Conservation (phyloP, 2,329 filamentous ascomycete species). For the Colletotrichum sp. region DNA sequence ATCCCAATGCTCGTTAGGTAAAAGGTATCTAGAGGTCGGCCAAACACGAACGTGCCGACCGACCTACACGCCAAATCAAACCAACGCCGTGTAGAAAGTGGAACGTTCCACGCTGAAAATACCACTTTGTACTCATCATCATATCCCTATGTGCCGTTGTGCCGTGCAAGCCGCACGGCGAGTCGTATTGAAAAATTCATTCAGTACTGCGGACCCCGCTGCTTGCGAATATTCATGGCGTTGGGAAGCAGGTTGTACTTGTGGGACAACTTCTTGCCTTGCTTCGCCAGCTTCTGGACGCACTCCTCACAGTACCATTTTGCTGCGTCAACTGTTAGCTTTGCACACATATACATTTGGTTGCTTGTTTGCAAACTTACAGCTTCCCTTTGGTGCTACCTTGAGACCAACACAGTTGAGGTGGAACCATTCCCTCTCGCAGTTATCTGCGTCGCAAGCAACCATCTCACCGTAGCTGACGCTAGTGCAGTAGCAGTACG, state of each 20-base stretch:
- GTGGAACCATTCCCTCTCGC: constrained; percentile 83
- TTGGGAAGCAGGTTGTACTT: constrained; percentile 37
- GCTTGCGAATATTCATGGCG: constrained; percentile 12
- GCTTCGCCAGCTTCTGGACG: constrained; percentile 67
- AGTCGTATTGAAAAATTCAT: background rate
- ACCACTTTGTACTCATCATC: background rate
- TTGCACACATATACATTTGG: background rate
- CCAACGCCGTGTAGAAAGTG: background rate
- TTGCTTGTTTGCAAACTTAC: constrained; percentile 53
- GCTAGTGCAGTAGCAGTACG: constrained; percentile 81
- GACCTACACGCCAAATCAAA: background rate
- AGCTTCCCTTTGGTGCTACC: constrained; percentile 77
- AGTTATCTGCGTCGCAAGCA: constrained; percentile 76
- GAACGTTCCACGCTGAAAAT: background rate
- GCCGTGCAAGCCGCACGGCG: background rate
- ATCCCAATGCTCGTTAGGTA: background rate
- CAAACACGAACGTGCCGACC: background rate
- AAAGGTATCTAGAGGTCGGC: constrained; percentile 1
- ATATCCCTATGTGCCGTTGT: background rate
- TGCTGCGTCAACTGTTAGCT: constrained; percentile 46
- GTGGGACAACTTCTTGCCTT: constrained; percentile 56
- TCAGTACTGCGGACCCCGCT: constrained; percentile 1
- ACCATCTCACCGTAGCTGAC: constrained; percentile 88
- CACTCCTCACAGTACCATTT: constrained; percentile 87
- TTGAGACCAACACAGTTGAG: constrained; percentile 81